Percentiles rank a stretch among this genome's conserved stretches.
Evolutionary conservation across 2,329 filamentous ascomycete species (phyloP).

Genomic region (Sporothrix sp.): DNA sequence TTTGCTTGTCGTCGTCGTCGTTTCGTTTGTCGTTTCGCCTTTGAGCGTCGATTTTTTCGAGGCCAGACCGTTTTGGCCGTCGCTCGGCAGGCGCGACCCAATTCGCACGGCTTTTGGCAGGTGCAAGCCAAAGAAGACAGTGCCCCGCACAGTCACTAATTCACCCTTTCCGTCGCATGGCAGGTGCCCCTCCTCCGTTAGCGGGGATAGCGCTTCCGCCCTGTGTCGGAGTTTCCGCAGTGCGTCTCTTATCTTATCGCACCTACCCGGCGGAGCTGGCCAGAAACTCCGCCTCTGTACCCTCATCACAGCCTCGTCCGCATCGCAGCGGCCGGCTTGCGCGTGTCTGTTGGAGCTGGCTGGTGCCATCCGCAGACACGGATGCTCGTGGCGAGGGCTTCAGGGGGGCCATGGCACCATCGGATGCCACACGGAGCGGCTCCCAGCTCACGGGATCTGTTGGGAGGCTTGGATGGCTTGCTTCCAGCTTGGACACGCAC

Average conservation of each 20-base stretch:
- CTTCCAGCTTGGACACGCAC: no score
- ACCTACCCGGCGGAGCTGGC: no score
- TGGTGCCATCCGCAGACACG: conserved; percentile 23
- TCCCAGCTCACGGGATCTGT: no score
- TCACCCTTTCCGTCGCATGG: not conserved
- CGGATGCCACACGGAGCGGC: no score
- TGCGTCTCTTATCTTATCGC: conserved; percentile 5
- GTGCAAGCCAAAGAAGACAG: not conserved
- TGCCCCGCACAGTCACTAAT: not conserved
- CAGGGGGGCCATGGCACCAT: conserved; percentile 23
- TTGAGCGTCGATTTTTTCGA: not conserved
- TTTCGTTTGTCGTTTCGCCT: not conserved
- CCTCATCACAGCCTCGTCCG: not conserved
- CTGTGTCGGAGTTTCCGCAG: conserved; percentile 6
- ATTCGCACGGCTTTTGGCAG: conserved; percentile 1
- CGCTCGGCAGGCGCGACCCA: not conserved
- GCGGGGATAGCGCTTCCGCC: not conserved
- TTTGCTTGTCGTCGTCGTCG: no score
- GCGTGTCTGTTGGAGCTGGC: conserved; percentile 13
- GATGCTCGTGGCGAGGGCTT: conserved; percentile 24
- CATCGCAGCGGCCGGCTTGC: not conserved
- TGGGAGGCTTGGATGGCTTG: no score
- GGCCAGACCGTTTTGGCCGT: conserved; percentile 1
- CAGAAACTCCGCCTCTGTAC: no score
- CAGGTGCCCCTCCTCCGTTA: not conserved